Percentiles rank a stretch among this genome's conserved stretches.
These are phyloP conservation scores for Syncephalis fuscata DNA, from an alignment of 371 early-diverging fungal genomes.

Conservation along the genomic window DNA sequence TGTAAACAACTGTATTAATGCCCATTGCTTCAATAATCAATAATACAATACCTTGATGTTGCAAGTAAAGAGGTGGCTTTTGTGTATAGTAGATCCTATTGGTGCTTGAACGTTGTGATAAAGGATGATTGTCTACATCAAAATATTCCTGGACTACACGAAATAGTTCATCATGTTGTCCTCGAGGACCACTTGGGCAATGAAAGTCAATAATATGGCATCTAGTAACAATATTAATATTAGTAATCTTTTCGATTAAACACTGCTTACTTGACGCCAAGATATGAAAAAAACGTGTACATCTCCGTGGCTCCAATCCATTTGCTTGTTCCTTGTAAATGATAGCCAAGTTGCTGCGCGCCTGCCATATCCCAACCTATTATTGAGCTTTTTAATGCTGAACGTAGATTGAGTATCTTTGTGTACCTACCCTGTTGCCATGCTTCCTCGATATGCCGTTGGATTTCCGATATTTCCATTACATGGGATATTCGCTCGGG, in stretches of 20 bases:
- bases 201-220: neutral
- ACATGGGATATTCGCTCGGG: neutral
- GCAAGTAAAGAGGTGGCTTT: neutral
- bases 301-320: neutral
- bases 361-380: neutral
- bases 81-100: neutral
- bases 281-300: neutral
- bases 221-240: no score
- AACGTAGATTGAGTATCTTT: neutral
- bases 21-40: no score
- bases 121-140: neutral
- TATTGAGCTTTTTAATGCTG: neutral
- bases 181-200: neutral
- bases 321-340: neutral
- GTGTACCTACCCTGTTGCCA: neutral
- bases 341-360: neutral
- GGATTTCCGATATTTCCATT: neutral
- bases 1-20: no score
- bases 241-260: no score
- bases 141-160: neutral
- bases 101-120: neutral
- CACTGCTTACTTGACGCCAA: neutral
- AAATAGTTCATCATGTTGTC: neutral
- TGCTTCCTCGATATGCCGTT: neutral
- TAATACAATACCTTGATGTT: slow-evolving; percentile 2